These are phyloP conservation scores for Trichaptum fuscoviolaceum DNA, from an alignment of 768 basidiomycete species.

Conservation along the genomic window DNA sequence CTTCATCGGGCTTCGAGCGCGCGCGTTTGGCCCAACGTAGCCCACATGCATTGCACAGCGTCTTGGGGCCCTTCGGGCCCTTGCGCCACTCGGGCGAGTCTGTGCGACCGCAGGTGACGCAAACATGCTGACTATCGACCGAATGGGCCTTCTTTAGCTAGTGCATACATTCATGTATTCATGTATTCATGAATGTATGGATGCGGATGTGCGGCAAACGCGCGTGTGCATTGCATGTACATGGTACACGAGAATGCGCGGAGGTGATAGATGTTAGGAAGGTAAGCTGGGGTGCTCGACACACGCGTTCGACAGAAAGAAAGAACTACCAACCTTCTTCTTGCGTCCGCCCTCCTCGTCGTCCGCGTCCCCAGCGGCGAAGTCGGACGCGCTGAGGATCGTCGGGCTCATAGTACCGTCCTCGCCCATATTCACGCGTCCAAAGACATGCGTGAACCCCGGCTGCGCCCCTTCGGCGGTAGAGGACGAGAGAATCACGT, in stretches of 20 bases:
- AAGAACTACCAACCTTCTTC: constrained; percentile 47
- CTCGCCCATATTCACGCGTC: constrained; percentile 19
- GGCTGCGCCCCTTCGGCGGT: not conserved
- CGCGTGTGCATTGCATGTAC: too few species aligned
- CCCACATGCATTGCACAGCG: constrained; percentile 96
- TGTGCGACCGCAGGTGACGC: constrained; percentile 88
- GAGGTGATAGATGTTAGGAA: not conserved
- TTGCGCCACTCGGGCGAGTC: constrained; percentile 98
- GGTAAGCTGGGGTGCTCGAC: not conserved
- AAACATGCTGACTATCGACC: constrained; percentile 69
- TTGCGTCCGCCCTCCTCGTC: constrained; percentile 49
- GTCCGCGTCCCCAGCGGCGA: constrained; percentile 34
- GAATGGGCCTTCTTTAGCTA: constrained; percentile 44
- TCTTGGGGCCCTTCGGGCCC: constrained; percentile 95
- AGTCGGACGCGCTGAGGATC: constrained; percentile 17
- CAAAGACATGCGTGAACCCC: constrained; percentile 9
- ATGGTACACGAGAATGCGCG: too few species aligned
- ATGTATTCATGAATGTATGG: not conserved
- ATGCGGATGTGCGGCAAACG: not conserved
- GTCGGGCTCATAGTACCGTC: constrained; percentile 25
- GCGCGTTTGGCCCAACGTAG: constrained; percentile 85
- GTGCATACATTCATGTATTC: not conserved
- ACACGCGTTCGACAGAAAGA: constrained; percentile 1
- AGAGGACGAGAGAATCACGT: constrained; percentile 8
- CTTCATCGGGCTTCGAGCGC: constrained; percentile 28